Conservation (phyloP, 2,329 filamentous ascomycete species). For the Ascochyta rabiei region DNA sequence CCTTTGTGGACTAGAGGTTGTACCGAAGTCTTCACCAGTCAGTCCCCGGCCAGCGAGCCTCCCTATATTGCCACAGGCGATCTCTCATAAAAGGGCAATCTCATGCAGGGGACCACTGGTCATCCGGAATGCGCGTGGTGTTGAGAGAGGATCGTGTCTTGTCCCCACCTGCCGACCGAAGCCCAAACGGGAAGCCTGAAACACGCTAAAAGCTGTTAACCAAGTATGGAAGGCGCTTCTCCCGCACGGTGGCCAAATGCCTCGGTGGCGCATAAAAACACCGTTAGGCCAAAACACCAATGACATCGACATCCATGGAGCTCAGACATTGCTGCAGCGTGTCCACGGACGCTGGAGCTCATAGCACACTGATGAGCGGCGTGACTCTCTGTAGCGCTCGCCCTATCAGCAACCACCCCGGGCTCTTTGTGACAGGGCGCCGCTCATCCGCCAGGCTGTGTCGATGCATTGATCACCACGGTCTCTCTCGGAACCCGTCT, state of each 20-base stretch:
- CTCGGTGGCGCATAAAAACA: constrained; percentile 14
- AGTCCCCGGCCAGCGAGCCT: constrained; percentile 1
- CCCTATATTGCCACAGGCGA: constrained; percentile 5
- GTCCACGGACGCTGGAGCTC: constrained; percentile 6
- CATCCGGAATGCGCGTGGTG: constrained; percentile 16
- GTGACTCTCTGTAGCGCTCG: constrained; percentile 3
- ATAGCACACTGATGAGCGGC: constrained; percentile 1
- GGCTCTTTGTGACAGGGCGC: constrained; percentile 13
- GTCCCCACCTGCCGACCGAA: not conserved
- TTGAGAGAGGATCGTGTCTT: constrained; percentile 16
- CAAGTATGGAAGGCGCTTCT: constrained; percentile 15
- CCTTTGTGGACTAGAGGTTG: not conserved
- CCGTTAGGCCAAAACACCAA: constrained; percentile 25
- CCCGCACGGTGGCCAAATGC: constrained; percentile 10
- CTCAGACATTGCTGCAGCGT: constrained; percentile 4
- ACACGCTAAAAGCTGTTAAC: not conserved
- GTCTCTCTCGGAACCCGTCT: constrained; percentile 19
- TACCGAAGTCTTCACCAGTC: not conserved
- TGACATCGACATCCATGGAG: constrained; percentile 11
- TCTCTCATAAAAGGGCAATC: constrained; percentile 11
- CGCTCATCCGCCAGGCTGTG: constrained; percentile 18
- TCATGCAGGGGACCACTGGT: constrained; percentile 13
- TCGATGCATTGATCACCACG: constrained; percentile 15
- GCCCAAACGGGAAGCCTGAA: constrained; percentile 2
- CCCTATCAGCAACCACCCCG: constrained; percentile 13